Conservation (phyloP, 2,329 filamentous ascomycete species). For the Penicillium sp. region DNA sequence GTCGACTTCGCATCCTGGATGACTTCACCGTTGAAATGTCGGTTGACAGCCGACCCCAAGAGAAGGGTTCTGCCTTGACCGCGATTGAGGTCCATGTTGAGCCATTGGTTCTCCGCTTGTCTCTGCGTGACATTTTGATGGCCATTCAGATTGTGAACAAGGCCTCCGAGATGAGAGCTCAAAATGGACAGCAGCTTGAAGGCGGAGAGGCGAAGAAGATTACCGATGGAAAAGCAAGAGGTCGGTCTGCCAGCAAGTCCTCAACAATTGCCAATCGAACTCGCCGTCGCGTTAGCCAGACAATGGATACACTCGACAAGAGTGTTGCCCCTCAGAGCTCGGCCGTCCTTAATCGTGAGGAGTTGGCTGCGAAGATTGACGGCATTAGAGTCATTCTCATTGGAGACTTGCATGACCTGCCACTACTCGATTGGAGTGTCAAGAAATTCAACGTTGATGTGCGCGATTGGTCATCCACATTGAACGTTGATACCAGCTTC, state of each 20-base stretch:
- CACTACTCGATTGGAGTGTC: constrained; percentile 89
- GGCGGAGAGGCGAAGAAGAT: constrained; percentile 58
- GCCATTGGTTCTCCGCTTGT: constrained; percentile 85
- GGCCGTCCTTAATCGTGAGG: constrained; percentile 67
- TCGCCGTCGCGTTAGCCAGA: constrained; percentile 50
- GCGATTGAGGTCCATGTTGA: constrained; percentile 87
- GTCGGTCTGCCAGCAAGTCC: constrained; percentile 51
- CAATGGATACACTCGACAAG: constrained; percentile 39
- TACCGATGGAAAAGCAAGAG: constrained; percentile 49
- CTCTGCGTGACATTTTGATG: constrained; percentile 89
- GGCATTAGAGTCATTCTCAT: constrained; percentile 92
- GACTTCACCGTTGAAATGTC: constrained; percentile 92
- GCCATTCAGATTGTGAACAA: constrained; percentile 90
- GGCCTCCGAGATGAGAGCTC: constrained; percentile 78
- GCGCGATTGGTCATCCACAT: constrained; percentile 84
- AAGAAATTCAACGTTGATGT: constrained; percentile 85
- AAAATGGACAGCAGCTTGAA: constrained; percentile 48
- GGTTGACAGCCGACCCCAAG: constrained; percentile 71
- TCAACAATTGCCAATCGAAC: constrained; percentile 47
- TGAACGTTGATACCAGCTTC: constrained; percentile 86
- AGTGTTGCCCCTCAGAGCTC: constrained; percentile 47
- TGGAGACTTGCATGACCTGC: constrained; percentile 92
- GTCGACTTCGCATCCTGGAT: constrained; percentile 86
- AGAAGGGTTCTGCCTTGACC: constrained; percentile 62
- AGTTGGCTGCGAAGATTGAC: constrained; percentile 81